phyloP scores from a whole-genome alignment of 768 basidiomycete genomes.

The Agaricus sinodeliciosus region DNA sequence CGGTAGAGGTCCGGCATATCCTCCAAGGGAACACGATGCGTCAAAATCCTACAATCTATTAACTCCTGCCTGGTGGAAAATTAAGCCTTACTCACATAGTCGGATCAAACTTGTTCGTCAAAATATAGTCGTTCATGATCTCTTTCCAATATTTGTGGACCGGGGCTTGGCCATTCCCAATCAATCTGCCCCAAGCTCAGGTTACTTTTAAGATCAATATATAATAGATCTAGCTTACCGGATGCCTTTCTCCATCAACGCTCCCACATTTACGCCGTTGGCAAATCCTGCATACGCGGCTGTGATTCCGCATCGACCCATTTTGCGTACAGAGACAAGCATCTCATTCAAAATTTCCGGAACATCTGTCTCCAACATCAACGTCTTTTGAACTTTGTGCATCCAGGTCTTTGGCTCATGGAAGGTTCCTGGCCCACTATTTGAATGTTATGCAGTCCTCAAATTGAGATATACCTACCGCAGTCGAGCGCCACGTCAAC shows the following conservation, averaged over 20 bases:
- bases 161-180: slow-evolving; percentile 72
- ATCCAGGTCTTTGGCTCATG: slow-evolving; percentile 60
- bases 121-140: slow-evolving; percentile 57
- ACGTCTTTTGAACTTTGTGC: slow-evolving; percentile 62
- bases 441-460: not conserved
- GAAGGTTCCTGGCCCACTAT: slow-evolving; percentile 40
- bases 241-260: slow-evolving; percentile 73
- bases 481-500: slow-evolving; percentile 60
- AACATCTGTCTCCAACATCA: slow-evolving; percentile 73
- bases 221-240: slow-evolving; percentile 21
- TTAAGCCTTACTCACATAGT: slow-evolving; percentile 35
- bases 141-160: slow-evolving; percentile 72
- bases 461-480: slow-evolving; percentile 17
- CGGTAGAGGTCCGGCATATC: slow-evolving; percentile 59
- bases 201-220: not conserved
- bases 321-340: slow-evolving; percentile 43
- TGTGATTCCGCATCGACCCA: slow-evolving; percentile 56
- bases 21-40: slow-evolving; percentile 57
- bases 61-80: not conserved
- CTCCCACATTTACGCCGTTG: slow-evolving; percentile 65
- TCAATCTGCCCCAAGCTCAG: slow-evolving; percentile 27
- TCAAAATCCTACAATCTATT: slow-evolving; percentile 32
- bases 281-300: slow-evolving; percentile 64
- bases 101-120: slow-evolving; percentile 59
- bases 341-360: slow-evolving; percentile 54